Conservation (phyloP, 768 basidiomycete species). For the Leccinum variicolor region DNA sequence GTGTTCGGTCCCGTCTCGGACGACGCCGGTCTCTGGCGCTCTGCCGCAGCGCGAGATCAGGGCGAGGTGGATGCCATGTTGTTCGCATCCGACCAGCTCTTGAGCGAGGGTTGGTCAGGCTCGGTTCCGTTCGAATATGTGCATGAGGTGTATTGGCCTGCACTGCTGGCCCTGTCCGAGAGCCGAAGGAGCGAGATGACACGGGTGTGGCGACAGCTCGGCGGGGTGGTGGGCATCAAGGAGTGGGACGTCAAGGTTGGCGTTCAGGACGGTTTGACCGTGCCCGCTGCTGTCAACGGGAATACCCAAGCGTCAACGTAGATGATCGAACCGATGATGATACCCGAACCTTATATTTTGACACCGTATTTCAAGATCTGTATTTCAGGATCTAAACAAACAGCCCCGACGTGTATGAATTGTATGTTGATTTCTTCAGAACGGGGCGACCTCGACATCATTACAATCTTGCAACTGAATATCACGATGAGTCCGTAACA, state of each 20-base stretch:
- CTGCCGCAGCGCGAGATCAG: constrained; percentile 21
- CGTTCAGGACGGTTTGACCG: constrained; percentile 14
- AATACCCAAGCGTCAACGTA: constrained; percentile 9
- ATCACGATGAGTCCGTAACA: too few species aligned
- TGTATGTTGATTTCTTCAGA: not conserved
- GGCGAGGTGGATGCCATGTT: constrained; percentile 30
- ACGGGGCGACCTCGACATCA: too few species aligned
- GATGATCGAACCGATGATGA: not conserved
- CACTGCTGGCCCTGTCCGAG: constrained; percentile 53
- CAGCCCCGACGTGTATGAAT: not conserved
- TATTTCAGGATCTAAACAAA: not conserved
- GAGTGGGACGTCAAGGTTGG: constrained; percentile 74
- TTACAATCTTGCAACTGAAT: too few species aligned
- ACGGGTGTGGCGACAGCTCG: constrained; percentile 64
- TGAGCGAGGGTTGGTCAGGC: constrained; percentile 71
- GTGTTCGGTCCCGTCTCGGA: constrained; percentile 60
- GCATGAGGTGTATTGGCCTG: constrained; percentile 74
- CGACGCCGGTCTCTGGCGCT: constrained; percentile 25
- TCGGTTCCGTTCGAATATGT: constrained; percentile 62
- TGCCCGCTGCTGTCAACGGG: not conserved
- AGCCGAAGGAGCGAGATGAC: constrained; percentile 48
- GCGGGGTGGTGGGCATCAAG: constrained; percentile 65
- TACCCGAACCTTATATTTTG: not conserved
- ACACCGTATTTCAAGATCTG: too few species aligned
- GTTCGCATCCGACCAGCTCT: constrained; percentile 68